Conservation (phyloP, 306 rosid species). For the Ammopiptanthus mongolicus region DNA sequence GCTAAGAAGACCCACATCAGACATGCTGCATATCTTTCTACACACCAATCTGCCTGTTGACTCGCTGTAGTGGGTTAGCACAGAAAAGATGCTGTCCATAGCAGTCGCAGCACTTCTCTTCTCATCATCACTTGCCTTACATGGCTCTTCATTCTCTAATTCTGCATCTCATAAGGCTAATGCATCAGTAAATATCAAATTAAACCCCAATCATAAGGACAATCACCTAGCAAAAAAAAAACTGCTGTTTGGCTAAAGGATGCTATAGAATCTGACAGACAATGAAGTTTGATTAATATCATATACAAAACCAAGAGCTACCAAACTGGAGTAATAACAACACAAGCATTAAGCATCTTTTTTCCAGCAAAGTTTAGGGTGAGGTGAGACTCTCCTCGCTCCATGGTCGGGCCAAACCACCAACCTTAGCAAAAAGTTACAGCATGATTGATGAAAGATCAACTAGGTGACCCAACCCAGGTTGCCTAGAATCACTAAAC, state of each 20-base stretch:
- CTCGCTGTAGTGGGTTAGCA: slow-evolving; percentile 75
- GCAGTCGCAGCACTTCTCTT: slow-evolving; percentile 60
- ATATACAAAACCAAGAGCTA: not conserved
- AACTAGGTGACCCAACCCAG: no score
- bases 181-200: slow-evolving; percentile 14
- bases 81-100: slow-evolving; percentile 60
- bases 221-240: not conserved
- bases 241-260: not conserved
- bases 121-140: slow-evolving; percentile 74
- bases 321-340: not conserved
- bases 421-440: no score
- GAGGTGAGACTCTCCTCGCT: not conserved
- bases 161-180: slow-evolving; percentile 35
- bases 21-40: slow-evolving; percentile 61
- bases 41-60: slow-evolving; percentile 69
- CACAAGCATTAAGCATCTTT: not conserved
- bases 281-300: not conserved
- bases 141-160: slow-evolving; percentile 55
- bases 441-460: no score
- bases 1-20: slow-evolving; percentile 61
- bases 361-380: no score
- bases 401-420: no score
- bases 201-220: slow-evolving; percentile 14
- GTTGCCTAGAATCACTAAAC: no score
- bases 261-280: not conserved